Conservation (phyloP, 768 basidiomycete genomes). For the Russula olivacea region DNA sequence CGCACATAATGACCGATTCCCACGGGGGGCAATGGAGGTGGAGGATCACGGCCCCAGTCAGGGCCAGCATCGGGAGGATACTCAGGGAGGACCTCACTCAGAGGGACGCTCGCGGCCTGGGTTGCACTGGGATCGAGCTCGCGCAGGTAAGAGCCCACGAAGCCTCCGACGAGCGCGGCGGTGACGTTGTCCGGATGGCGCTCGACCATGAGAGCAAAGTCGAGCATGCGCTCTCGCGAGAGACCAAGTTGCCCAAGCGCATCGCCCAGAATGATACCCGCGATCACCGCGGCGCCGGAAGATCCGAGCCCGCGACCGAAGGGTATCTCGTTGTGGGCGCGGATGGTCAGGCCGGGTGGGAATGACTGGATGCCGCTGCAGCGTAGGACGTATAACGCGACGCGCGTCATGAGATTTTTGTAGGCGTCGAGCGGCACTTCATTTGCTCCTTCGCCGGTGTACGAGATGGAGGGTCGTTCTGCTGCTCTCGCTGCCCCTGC, state of each 20-base stretch:
- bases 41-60: conserved; percentile 86
- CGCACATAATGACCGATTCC: conserved; percentile 94
- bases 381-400: conserved; percentile 95
- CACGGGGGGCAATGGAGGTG: conserved; percentile 80
- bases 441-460: conserved; percentile 82
- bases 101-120: conserved; percentile 81
- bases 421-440: conserved; percentile 93
- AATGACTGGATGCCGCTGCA: conserved; percentile 72
- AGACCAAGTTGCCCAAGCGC: conserved; percentile 72
- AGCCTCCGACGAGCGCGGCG: conserved; percentile 92
- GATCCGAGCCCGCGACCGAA: conserved; percentile 97
- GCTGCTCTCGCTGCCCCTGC: conserved; percentile 13
- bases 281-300: conserved; percentile 98
- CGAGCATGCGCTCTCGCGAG: conserved; percentile 67
- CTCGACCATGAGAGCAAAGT: conserved; percentile 98
- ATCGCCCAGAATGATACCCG: conserved; percentile 87
- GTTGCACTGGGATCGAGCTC: conserved; percentile 80
- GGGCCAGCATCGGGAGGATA: conserved; percentile 90
- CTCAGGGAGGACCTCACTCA: conserved; percentile 94
- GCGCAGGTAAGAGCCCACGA: conserved; percentile 91
- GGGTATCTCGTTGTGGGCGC: conserved; percentile 88
- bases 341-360: conserved; percentile 69
- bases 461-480: conserved; percentile 55
- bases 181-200: conserved; percentile 99
- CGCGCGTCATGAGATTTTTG: conserved; percentile 95